Conservation (phyloP, 164 flowering plant genomes). For the Aristolochia californica region DNA sequence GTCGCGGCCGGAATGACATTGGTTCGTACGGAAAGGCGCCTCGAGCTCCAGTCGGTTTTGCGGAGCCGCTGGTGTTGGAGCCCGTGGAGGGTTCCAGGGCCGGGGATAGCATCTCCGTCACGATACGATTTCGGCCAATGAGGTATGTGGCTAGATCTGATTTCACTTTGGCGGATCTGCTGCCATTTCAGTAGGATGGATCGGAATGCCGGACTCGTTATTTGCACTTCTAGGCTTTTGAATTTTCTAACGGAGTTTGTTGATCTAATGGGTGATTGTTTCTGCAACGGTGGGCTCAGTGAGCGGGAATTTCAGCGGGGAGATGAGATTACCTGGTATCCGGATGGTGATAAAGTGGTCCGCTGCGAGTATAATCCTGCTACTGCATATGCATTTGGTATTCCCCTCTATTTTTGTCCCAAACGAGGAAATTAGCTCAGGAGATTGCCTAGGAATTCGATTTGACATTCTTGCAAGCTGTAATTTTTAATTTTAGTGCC, state of each 20-base stretch:
- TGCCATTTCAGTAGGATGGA: conserved; percentile 9
- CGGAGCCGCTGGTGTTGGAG: conserved; percentile 50
- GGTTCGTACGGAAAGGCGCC: conserved; percentile 14
- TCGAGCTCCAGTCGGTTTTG: conserved; percentile 19
- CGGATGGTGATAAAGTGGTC: conserved; percentile 87
- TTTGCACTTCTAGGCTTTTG: not conserved
- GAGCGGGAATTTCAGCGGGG: conserved; percentile 89
- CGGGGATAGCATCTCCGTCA: conserved; percentile 80
- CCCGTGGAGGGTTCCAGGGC: conserved; percentile 40
- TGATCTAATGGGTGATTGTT: conserved; percentile 9
- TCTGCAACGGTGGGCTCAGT: conserved; percentile 25
- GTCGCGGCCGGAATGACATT: conserved; percentile 34
- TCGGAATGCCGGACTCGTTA: not conserved
- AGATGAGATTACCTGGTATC: conserved; percentile 91
- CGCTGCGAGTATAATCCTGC: conserved; percentile 81
- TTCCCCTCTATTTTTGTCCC: conserved; percentile 1
- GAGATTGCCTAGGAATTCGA: not conserved
- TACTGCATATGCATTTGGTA: conserved; percentile 93
- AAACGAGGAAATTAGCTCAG: conserved; percentile 1
- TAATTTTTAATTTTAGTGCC: not conserved
- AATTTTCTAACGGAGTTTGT: not conserved
- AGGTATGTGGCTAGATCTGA: conserved; percentile 62
- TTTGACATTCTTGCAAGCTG: not conserved
- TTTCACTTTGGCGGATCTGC: conserved; percentile 27
- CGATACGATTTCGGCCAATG: conserved; percentile 85